Conservation (phyloP, 371 early-diverging fungal genomes). For the Actinomortierella wolfii region DNA sequence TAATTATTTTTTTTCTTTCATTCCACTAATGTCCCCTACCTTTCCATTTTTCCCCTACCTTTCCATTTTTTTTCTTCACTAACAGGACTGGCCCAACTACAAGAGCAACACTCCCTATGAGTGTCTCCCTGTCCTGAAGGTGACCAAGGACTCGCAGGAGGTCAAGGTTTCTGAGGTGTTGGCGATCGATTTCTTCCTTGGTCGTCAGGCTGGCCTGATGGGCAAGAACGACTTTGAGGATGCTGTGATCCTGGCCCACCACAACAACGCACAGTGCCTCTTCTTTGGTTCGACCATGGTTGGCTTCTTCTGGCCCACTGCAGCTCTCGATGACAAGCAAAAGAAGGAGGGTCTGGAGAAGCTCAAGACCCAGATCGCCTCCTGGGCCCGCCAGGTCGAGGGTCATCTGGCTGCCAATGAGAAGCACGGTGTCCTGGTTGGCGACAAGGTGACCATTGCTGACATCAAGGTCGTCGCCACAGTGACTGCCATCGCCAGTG, state of each 20-base stretch:
- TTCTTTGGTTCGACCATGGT: conserved; percentile 21
- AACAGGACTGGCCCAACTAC: conserved; percentile 20
- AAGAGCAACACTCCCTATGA: conserved; percentile 18
- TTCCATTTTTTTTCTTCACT: neutral
- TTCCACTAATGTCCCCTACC: neutral
- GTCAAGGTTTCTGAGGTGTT: conserved; percentile 16
- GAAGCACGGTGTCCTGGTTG: conserved; percentile 22
- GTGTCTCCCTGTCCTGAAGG: conserved; percentile 15
- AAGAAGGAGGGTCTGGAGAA: conserved; percentile 14
- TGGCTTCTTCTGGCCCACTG: conserved; percentile 23
- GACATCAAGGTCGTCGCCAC: conserved; percentile 19
- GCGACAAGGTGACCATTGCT: conserved; percentile 19
- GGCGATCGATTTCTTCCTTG: conserved; percentile 28
- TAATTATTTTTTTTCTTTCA: neutral
- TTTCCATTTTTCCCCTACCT: neutral
- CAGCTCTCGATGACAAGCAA: conserved; percentile 5
- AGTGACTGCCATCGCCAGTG: conserved; percentile 11
- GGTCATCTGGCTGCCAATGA: conserved; percentile 16
- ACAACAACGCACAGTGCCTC: conserved; percentile 14
- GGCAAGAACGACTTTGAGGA: conserved; percentile 27
- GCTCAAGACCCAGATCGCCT: conserved; percentile 11
- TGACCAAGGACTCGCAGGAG: conserved; percentile 9
- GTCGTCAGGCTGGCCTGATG: conserved; percentile 22
- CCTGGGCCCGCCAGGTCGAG: conserved; percentile 20
- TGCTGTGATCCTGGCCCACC: conserved; percentile 22